These are phyloP conservation scores for Diphasiastrum complanatum DNA, from an alignment of 83 land plant species.

Conservation along the genomic window DNA sequence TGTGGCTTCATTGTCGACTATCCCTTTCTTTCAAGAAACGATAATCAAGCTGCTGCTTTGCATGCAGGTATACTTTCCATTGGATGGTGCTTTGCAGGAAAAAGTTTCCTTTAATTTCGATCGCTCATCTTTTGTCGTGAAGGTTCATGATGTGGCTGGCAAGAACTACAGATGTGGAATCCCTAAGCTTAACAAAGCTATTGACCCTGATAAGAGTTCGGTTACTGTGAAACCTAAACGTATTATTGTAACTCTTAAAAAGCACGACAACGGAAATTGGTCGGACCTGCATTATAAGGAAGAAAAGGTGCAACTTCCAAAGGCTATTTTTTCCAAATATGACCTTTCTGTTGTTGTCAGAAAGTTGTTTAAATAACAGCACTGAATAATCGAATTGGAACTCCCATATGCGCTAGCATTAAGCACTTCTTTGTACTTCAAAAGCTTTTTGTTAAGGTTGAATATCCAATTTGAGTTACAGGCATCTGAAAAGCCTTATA, in stretches of 20 bases:
- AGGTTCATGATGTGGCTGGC: constrained; percentile 71
- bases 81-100: constrained; percentile 71
- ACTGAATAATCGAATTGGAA: too few relatives aligned
- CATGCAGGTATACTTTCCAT: constrained; percentile 54
- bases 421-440: too few relatives aligned
- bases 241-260: constrained; percentile 49
- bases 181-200: constrained; percentile 65
- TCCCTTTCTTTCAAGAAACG: not conserved
- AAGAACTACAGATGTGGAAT: constrained; percentile 71
- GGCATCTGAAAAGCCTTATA: too few relatives aligned
- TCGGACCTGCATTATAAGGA: constrained; percentile 70
- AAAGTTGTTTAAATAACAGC: too few relatives aligned
- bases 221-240: constrained; percentile 63
- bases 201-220: constrained; percentile 58
- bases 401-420: too few relatives aligned
- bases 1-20: not conserved
- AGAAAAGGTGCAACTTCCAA: constrained; percentile 54
- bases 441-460: too few relatives aligned
- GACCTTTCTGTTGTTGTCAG: not conserved
- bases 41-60: not conserved
- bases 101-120: constrained; percentile 51
- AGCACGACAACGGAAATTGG: constrained; percentile 78
- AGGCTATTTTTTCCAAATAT: not conserved
- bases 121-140: constrained; percentile 51
- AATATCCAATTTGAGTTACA: too few relatives aligned